Evolutionary conservation across 2,329 filamentous ascomycete genomes (phyloP), one percentile per base, ranked within the genome.

Genomic region (Curvularia lunata): DNA sequence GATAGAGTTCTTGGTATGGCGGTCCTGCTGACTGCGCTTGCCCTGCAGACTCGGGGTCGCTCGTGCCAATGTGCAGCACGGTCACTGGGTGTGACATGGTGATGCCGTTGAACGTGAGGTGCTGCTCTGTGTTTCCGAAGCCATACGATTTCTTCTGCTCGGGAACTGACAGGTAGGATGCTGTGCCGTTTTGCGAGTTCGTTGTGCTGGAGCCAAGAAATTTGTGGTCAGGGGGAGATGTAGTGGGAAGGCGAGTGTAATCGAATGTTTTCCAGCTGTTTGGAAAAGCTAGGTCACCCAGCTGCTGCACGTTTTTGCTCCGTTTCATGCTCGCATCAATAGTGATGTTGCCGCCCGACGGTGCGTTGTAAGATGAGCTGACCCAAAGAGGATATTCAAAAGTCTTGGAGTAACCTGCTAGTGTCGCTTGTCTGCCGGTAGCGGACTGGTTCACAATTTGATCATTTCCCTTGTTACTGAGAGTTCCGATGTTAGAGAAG

Each of bases 361-460:
- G 69, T 12, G 78, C 70, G 13, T 73, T 69, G 53, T 83, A 83
- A 1, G 81, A 82, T 16, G 81, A 83, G 65, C 84, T 85, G 47
- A 85, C 84, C 64, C 79, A 82, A 0, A 91, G 74, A 0, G 88
- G 88, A 66, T 89, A 91, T 8, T 74, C 74, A 70, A 87, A 89
- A 4, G 61, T 72, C 25, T 77, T 74, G 9, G 69, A 67, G 54
- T 80, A 82, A 3, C 69, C 73, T 30, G 51, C 47, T 7, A 64
- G 68, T 59, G 60, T 77, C 64, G 69, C 64, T 46, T 84, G 83
- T 1, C 73, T 71, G 5, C 86, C 86, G 0, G 74, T 77, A 1
- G 84, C 87, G 23, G 68, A 76, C 53, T 85, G 83, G 19, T 75
- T 80, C 32, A 80, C 84, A 25, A 75, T 68, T 69, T 90, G 86